Base-by-base conservation (phyloP, 257 asterid species). In the Solanum infundibuliforme region DNA sequence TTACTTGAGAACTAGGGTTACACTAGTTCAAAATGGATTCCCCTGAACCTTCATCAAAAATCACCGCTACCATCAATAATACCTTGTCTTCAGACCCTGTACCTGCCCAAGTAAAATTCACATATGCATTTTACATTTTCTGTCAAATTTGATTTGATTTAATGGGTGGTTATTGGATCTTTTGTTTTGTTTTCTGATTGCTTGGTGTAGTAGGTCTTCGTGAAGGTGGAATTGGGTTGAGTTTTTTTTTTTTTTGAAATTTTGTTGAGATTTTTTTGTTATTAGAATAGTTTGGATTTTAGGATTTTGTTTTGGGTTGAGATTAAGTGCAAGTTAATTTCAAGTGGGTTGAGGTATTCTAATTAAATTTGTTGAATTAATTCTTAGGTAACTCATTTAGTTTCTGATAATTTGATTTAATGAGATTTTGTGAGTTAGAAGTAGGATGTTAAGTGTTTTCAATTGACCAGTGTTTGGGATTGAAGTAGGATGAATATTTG, bases 11-110 rank as follows among this genome's bases (percentile, higher is more conserved):
- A 87, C 87, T 88, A 90, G 93, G 93, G 90, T 89, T 92, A 83
- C 75, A 88, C 86, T 58, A 83, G 89, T 62, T 39, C 81, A 73
- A 48, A 41, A 92, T 91, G 94, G 93, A 90, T 65, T 91, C 94
- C 58, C 93, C 93, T 89, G 88, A 86, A 39, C 86, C 91, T 88
- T 89, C 93, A 65, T 84, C 85, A 66, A 74, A 91, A 31, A 81
- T 5, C 48, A 21, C 87, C 82, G 25, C 88, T 89, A 43, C 86
- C 58, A 32, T 76, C n/a, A 76, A 27, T 69, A 23, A 43, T 31
- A 86, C 43, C 2, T 36, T 75, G 25, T 52, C 82, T 12, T 31
- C 88, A 12, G 60, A 65, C 35, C 84, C 90, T 65, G 90, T 52
- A 52, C 93, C 75, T 89, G 91, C 87, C 87, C 87, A 86, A 87